Percentiles rank a stretch among this genome's conserved stretches.
phyloP scores from a whole-genome alignment of 1,284 basidiomycete species.

The Pterula multifida region DNA sequence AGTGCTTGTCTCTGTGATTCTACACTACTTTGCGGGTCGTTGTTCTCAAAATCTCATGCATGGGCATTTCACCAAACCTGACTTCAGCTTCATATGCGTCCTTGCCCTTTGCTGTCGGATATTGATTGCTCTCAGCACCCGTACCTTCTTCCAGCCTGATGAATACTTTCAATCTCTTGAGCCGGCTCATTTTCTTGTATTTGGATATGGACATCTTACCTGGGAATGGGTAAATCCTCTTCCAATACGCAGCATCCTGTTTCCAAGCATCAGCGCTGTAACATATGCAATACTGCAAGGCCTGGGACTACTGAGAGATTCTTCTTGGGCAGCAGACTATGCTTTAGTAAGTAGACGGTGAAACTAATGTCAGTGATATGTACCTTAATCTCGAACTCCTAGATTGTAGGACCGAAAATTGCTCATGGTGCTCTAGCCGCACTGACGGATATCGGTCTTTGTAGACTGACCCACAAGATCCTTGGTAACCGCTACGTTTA shows the following conservation, averaged over 20 bases:
- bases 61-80: too few species aligned
- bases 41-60: too few species aligned
- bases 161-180: conserved; percentile 96
- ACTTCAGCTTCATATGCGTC: neutral
- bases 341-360: conserved; percentile 40
- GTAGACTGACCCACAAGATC: conserved; percentile 46
- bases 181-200: conserved; percentile 81
- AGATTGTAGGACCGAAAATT: conserved; percentile 65
- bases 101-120: conserved; percentile 28
- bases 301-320: conserved; percentile 33
- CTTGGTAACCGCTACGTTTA: conserved; percentile 49
- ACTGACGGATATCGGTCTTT: conserved; percentile 69
- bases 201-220: conserved; percentile 84
- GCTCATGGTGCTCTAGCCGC: conserved; percentile 77
- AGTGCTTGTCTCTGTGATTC: too few species aligned
- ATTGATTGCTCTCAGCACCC: conserved; percentile 54
- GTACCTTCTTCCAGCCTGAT: conserved; percentile 94
- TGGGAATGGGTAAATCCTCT: conserved; percentile 86
- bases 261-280: conserved; percentile 69
- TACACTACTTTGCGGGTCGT: too few species aligned
- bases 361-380: conserved; percentile 10
- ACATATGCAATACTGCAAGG: conserved; percentile 62
- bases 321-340: conserved; percentile 26
- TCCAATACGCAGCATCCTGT: conserved; percentile 65
- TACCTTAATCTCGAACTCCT: too few species aligned